phyloP scores from a whole-genome alignment of 768 basidiomycete species.

The Rhizopogon vinicolor region DNA sequence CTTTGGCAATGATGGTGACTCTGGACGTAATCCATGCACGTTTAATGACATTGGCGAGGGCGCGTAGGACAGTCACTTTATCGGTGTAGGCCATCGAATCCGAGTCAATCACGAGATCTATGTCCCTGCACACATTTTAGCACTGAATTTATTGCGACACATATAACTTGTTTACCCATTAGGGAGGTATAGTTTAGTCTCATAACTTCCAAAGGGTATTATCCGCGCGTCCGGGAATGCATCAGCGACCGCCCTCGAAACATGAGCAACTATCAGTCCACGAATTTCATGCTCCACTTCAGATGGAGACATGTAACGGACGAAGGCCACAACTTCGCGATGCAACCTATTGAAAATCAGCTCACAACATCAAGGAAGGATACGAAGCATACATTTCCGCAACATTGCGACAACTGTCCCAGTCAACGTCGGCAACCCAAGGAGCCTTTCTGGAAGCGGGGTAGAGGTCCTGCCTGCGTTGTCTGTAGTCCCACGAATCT shows the following conservation, averaged over 20 bases:
- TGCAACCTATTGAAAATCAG: slow-evolving; percentile 57
- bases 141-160: slow-evolving; percentile 1
- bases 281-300: slow-evolving; percentile 83
- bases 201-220: slow-evolving; percentile 86
- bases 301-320: slow-evolving; percentile 84
- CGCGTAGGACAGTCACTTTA: slow-evolving; percentile 65
- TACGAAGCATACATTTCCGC: slow-evolving; percentile 68
- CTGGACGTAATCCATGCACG: slow-evolving; percentile 68
- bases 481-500: slow-evolving; percentile 35
- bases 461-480: slow-evolving; percentile 47
- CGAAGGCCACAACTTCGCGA: slow-evolving; percentile 80
- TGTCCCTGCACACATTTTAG: slow-evolving; percentile 59
- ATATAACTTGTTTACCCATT: slow-evolving; percentile 60
- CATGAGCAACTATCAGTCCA: slow-evolving; percentile 62
- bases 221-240: slow-evolving; percentile 79
- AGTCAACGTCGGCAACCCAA: slow-evolving; percentile 70
- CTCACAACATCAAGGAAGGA: slow-evolving; percentile 7
- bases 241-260: slow-evolving; percentile 58
- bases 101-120: slow-evolving; percentile 90
- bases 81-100: slow-evolving; percentile 66
- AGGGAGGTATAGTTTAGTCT: slow-evolving; percentile 92
- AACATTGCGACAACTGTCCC: slow-evolving; percentile 71
- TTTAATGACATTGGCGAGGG: slow-evolving; percentile 75
- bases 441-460: slow-evolving; percentile 52
- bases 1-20: slow-evolving; percentile 87